Conservation (phyloP, 768 basidiomycete species). For the Leccinellum rugosiceps region DNA sequence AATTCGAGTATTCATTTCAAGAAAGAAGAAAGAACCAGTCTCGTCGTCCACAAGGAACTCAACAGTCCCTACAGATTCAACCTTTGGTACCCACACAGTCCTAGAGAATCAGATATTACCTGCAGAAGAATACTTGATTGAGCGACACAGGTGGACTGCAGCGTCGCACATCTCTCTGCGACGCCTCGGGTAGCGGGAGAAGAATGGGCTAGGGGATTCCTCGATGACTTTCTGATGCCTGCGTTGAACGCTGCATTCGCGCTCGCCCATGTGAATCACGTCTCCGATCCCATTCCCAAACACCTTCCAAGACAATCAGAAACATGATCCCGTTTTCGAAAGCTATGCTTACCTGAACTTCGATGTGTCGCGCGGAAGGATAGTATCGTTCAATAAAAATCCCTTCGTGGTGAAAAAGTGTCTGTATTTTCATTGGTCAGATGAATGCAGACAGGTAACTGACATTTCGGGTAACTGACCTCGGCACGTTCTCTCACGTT, state of each 20-base stretch:
- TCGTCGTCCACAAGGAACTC: constrained; percentile 62
- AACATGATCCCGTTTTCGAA: neutral
- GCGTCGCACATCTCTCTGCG: constrained; percentile 49
- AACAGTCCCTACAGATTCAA: constrained; percentile 47
- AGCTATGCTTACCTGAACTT: constrained; percentile 48
- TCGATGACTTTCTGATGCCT: constrained; percentile 74
- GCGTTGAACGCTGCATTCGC: constrained; percentile 68
- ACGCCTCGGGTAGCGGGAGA: constrained; percentile 41
- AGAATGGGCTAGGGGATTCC: constrained; percentile 63
- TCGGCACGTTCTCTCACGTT: constrained; percentile 40
- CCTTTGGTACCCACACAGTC: neutral
- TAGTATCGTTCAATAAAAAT: constrained; percentile 63
- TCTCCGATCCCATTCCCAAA: constrained; percentile 63
- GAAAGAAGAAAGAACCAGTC: constrained; percentile 56
- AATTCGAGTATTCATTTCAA: constrained; percentile 71
- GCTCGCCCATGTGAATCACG: constrained; percentile 62
- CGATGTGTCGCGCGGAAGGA: constrained; percentile 55
- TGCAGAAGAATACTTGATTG: constrained; percentile 56
- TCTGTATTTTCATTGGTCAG: constrained; percentile 24
- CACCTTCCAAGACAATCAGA: constrained; percentile 37
- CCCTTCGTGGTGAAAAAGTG: constrained; percentile 46
- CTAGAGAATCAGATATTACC: constrained; percentile 30
- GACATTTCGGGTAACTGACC: constrained; percentile 33
- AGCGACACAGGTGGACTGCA: constrained; percentile 46
- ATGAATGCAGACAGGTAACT: neutral